These are phyloP conservation scores for Coriolopsis trogii DNA, from an alignment of 1,284 basidiomycete genomes.

Conservation along the genomic window DNA sequence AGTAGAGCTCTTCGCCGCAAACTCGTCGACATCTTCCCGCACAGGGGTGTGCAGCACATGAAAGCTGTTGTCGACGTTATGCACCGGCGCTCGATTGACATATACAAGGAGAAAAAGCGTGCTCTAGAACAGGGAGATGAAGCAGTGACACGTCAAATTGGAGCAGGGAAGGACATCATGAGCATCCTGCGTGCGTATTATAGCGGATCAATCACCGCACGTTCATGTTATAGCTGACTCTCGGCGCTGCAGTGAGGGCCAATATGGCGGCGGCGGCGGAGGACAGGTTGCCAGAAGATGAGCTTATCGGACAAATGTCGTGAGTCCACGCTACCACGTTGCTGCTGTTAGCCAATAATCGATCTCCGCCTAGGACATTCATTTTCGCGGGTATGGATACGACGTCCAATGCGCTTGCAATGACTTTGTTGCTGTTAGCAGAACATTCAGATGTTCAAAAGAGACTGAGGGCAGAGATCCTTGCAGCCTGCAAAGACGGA, in stretches of 20 bases:
- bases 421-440: slow-evolving; percentile 31
- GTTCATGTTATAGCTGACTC: not conserved
- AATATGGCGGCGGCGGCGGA: slow-evolving; percentile 12
- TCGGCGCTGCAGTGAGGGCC: slow-evolving; percentile 9
- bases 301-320: slow-evolving; percentile 25
- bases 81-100: slow-evolving; percentile 17
- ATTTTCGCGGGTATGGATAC: slow-evolving; percentile 34
- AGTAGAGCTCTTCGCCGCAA: slow-evolving; percentile 11
- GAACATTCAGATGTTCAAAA: slow-evolving; percentile 18
- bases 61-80: slow-evolving; percentile 23
- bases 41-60: slow-evolving; percentile 17
- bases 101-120: slow-evolving; percentile 27
- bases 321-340: not conserved
- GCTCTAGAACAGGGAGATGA: slow-evolving; percentile 30
- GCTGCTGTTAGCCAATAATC: too few relatives aligned
- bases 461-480: slow-evolving; percentile 32
- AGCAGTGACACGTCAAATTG: slow-evolving; percentile 20
- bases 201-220: too few relatives aligned
- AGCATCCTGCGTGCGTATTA: slow-evolving; percentile 32
- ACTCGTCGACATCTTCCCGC: slow-evolving; percentile 23
- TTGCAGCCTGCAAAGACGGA: slow-evolving; percentile 19
- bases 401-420: slow-evolving; percentile 32
- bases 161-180: slow-evolving; percentile 36
- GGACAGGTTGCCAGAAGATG: slow-evolving; percentile 14
- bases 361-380: slow-evolving; percentile 20